Conservation (phyloP, 495 filamentous ascomycete genomes). For the Neurospora terricola region DNA sequence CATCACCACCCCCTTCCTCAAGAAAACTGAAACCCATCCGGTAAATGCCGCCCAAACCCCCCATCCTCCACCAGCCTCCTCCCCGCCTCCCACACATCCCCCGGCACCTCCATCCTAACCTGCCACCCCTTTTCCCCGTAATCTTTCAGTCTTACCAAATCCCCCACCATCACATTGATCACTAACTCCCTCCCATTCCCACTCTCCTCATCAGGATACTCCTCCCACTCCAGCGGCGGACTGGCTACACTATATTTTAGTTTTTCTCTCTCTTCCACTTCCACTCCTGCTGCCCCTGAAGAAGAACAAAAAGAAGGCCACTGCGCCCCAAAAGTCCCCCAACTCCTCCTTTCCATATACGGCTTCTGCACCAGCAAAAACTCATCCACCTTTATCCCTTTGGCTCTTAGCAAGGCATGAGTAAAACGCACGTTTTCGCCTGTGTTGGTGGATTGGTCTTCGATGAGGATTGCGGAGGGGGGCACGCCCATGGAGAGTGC, state of each 20-base stretch:
- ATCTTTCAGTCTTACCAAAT: slow-evolving; percentile 27
- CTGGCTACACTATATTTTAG: slow-evolving; percentile 22
- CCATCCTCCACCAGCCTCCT: slow-evolving; percentile 20
- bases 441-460: slow-evolving; percentile 26
- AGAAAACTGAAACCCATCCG: slow-evolving; percentile 4
- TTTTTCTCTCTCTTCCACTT: no score
- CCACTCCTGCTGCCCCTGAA: no score
- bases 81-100: slow-evolving; percentile 25
- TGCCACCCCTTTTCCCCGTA: slow-evolving; percentile 28
- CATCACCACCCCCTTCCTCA: not conserved
- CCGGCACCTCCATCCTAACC: slow-evolving; percentile 25
- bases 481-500: not conserved
- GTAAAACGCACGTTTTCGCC: slow-evolving; percentile 34
- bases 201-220: slow-evolving; percentile 21
- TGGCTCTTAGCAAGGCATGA: slow-evolving; percentile 15
- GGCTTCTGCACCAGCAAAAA: slow-evolving; percentile 31
- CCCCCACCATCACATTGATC: slow-evolving; percentile 28
- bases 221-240: slow-evolving; percentile 19
- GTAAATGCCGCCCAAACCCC: slow-evolving; percentile 24
- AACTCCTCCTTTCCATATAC: slow-evolving; percentile 33
- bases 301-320: slow-evolving; percentile 12
- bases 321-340: slow-evolving; percentile 29
- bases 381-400: slow-evolving; percentile 7
- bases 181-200: slow-evolving; percentile 25
- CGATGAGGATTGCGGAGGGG: slow-evolving; percentile 3